These are phyloP conservation scores for Stagonosporopsis tanaceti DNA, from an alignment of 2,329 filamentous ascomycete species.

Conservation along the genomic window DNA sequence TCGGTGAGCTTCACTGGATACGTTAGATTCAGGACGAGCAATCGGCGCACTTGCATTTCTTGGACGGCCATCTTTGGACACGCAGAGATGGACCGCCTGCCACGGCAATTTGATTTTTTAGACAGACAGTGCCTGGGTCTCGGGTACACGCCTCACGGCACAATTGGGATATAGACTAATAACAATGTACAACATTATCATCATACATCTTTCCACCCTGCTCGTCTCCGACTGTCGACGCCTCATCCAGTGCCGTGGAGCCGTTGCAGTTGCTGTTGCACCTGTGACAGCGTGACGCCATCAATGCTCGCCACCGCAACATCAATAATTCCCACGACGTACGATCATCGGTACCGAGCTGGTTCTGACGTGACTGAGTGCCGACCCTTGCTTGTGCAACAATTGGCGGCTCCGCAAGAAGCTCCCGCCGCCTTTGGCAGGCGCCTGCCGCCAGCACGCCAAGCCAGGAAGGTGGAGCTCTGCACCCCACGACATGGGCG, in stretches of 20 bases:
- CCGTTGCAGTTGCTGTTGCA: constrained; percentile 32
- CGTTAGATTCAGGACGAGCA: constrained; percentile 38
- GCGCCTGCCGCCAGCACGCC: constrained; percentile 40
- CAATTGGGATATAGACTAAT: constrained; percentile 49
- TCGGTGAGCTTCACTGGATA: constrained; percentile 40
- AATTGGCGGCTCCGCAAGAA: constrained; percentile 27
- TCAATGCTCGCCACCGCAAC: constrained; percentile 31
- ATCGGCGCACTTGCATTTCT: constrained; percentile 44
- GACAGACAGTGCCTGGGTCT: constrained; percentile 44
- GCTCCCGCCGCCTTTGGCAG: constrained; percentile 31
- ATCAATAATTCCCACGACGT: constrained; percentile 28
- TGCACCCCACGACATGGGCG: constrained; percentile 38
- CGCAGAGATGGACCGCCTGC: constrained; percentile 23
- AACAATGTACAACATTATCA: constrained; percentile 40
- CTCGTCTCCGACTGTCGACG: constrained; percentile 19
- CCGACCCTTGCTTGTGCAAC: constrained; percentile 49
- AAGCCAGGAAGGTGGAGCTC: constrained; percentile 35
- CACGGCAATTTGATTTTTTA: constrained; percentile 37
- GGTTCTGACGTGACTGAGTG: constrained; percentile 29
- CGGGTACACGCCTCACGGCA: constrained; percentile 44
- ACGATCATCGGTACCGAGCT: constrained; percentile 31
- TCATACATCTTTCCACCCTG: constrained; percentile 5
- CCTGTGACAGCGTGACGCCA: constrained; percentile 41
- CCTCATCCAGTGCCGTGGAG: constrained; percentile 21
- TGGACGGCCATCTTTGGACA: constrained; percentile 38